Percentiles rank a stretch among this genome's conserved stretches.
Conservation (phyloP, 1,284 basidiomycete species). For the Macrocybe sp. region DNA sequence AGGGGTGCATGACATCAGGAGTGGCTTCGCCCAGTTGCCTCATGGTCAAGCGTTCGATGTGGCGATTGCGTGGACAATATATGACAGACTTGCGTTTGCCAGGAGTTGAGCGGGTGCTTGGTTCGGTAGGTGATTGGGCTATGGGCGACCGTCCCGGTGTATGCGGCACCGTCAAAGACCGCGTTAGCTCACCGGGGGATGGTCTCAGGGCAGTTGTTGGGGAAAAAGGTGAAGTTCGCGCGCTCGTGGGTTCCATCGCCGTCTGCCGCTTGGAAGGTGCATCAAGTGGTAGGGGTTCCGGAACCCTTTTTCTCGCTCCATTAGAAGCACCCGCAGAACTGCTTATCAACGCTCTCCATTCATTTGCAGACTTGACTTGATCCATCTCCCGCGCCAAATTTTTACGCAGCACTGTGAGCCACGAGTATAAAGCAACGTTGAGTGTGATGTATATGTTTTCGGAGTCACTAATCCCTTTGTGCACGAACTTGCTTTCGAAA, state of each 20-base stretch:
- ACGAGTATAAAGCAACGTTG: constrained; percentile 75
- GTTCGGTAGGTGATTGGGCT: constrained; percentile 15
- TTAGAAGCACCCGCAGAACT: constrained; percentile 23
- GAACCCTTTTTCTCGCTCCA: constrained; percentile 22
- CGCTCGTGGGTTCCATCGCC: constrained; percentile 10
- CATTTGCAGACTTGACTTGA: constrained; percentile 56
- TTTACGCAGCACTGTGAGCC: constrained; percentile 72
- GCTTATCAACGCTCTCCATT: constrained; percentile 37
- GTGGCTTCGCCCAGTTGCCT: constrained; percentile 84
- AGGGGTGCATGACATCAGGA: constrained; percentile 82
- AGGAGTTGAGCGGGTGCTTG: constrained; percentile 13
- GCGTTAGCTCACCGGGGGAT: constrained; percentile 3
- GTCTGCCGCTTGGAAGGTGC: constrained; percentile 19
- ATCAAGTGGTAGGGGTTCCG: constrained; percentile 23
- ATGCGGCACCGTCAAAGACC: too few species aligned
- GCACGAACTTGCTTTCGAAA: constrained; percentile 66
- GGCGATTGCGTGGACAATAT: constrained; percentile 49
- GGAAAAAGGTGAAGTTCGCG: constrained; percentile 15
- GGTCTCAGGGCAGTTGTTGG: constrained; percentile 16
- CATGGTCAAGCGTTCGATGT: constrained; percentile 74
- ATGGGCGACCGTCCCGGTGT: constrained; percentile 13
- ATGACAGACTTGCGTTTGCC: constrained; percentile 30
- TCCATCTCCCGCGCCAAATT: constrained; percentile 71
- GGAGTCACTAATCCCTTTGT: constrained; percentile 44
- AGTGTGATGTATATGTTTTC: constrained; percentile 80